Base-by-base conservation (phyloP, 495 filamentous ascomycete species). In the Haplographium delicatum region DNA sequence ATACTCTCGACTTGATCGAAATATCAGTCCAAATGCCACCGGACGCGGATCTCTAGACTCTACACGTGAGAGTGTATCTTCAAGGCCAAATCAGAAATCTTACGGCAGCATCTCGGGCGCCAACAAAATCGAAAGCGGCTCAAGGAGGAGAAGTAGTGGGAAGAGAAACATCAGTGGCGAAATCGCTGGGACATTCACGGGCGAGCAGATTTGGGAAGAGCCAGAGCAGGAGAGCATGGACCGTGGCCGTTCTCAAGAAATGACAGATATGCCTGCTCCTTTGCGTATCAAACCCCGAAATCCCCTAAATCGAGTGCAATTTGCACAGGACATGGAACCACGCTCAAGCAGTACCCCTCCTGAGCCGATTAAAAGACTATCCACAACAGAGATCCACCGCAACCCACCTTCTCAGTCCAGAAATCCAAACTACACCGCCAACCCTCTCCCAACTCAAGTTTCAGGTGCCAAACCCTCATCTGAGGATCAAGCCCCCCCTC, bases 121-220 rank as follows among this genome's bases (percentile, higher is more conserved):
- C 23, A 26, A 15, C 15, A 49, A 47, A 26, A 13, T 28, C 6
- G 7, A 6, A 19, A 34, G 38, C 11, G 19, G 38, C 11, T 45
- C 54, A 23, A 41, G 48, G 8, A 47, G 56, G 27, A 54, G 34
- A 31, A 57, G 33, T 25, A 62, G 70, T 51, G 61, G 69, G 37
- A 81, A 75, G 58, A 67, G 79, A 44, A 76, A 77, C 50, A 70
- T 76, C 51, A 83, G 78, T 59, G 79, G 74, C 26, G 78, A 79
- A 58, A 64, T 72, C 43, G 66, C 76, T 57, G 71, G 74, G 63
- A 69, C 78, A 8, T 80, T 80, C 55, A 76, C 85, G 3, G 79
- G 84, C 25, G 88, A 94, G 52, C 82, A 91, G 55, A 96, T 96
- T 43, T 96, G 87, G 70, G 89, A 95, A 65, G 90, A 95, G 54